Percentiles rank a stretch among this genome's conserved stretches.
These are phyloP conservation scores for Zoysia japonica DNA, from an alignment of 176 grass and related monocot species.

Conservation along the genomic window DNA sequence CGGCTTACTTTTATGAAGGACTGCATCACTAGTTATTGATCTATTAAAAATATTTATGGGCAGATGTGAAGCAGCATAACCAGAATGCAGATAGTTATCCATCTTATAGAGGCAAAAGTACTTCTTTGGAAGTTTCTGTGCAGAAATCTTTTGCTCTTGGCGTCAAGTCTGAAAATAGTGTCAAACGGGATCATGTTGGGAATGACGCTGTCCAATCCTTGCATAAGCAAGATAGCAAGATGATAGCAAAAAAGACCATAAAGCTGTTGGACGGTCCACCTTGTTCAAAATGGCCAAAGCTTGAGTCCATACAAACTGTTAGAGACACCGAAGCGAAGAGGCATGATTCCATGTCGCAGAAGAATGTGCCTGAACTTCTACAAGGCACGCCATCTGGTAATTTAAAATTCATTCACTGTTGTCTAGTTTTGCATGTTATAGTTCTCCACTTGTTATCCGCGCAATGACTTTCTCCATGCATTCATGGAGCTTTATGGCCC, in stretches of 20 bases:
- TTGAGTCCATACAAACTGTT: constrained; percentile 55
- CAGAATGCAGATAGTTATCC: constrained; percentile 60
- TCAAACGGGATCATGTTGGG: constrained; percentile 57
- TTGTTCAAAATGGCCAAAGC: constrained; percentile 74
- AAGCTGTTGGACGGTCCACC: constrained; percentile 64
- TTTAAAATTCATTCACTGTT: constrained; percentile 19
- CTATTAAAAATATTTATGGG: constrained; percentile 15
- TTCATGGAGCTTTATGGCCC: not conserved
- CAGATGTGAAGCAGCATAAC: constrained; percentile 65
- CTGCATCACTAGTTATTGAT: constrained; percentile 30
- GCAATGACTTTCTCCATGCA: not conserved
- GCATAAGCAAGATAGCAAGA: constrained; percentile 62
- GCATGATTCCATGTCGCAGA: constrained; percentile 43
- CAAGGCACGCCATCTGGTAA: constrained; percentile 50
- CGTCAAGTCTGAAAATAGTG: constrained; percentile 56
- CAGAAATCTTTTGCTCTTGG: constrained; percentile 57
- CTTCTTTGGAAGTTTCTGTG: constrained; percentile 39
- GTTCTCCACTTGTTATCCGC: not conserved
- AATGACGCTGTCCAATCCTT: constrained; percentile 52
- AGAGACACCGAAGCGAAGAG: constrained; percentile 50
- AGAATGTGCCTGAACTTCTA: constrained; percentile 48
- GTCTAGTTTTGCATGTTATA: constrained; percentile 28
- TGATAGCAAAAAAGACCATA: constrained; percentile 62
- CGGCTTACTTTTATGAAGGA: not conserved
- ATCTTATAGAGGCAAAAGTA: constrained; percentile 54